phyloP scores from a whole-genome alignment of 768 basidiomycete species.

The Naematelia aurantialba region DNA sequence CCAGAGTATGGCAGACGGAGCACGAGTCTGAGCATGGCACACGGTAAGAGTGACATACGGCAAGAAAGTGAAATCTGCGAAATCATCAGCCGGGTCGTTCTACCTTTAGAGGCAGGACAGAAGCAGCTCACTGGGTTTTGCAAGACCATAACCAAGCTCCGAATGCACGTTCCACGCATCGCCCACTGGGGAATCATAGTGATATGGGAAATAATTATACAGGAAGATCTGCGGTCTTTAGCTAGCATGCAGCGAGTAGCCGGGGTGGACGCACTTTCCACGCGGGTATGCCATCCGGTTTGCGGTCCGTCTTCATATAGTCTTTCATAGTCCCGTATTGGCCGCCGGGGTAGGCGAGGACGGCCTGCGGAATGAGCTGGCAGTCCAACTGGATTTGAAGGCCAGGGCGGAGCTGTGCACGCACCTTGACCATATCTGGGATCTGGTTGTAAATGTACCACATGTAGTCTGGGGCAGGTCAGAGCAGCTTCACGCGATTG shows the following conservation, averaged over 20 bases:
- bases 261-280: conserved; percentile 12
- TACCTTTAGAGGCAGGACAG: conserved; percentile 3
- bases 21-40: no score
- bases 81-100: not conserved
- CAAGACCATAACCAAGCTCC: conserved; percentile 8
- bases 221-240: conserved; percentile 12
- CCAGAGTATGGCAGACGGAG: no score
- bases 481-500: not conserved
- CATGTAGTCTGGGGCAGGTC: conserved; percentile 9
- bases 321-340: conserved; percentile 10
- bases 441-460: conserved; percentile 17
- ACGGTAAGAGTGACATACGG: not conserved
- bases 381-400: no score
- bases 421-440: conserved; percentile 19
- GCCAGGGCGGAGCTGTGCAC: no score
- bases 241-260: not conserved
- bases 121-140: conserved; percentile 1
- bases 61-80: not conserved
- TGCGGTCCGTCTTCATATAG: conserved; percentile 8
- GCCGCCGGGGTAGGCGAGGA: conserved; percentile 13
- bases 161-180: conserved; percentile 21
- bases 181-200: conserved; percentile 14
- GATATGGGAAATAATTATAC: conserved; percentile 21
- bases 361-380: not conserved
- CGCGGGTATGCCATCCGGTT: conserved; percentile 16